Conservation (phyloP, 2,329 filamentous ascomycete genomes). For the Diaporthe eres region DNA sequence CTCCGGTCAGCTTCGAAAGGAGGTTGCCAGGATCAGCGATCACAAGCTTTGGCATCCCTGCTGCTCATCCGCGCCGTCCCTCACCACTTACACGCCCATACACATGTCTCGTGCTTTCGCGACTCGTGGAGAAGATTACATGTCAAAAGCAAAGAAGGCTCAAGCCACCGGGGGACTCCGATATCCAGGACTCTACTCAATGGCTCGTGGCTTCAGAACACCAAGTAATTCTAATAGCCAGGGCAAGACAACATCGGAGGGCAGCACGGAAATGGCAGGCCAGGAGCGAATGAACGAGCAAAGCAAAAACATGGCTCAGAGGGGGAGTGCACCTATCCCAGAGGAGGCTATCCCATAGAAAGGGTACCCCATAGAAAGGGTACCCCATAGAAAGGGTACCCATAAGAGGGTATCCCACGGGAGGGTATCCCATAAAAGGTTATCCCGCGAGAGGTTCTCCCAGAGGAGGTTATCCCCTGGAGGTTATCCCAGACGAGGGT, state of each 20-base stretch:
- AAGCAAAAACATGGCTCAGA: too few relatives aligned
- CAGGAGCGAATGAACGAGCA: not conserved
- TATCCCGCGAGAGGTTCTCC: too few relatives aligned
- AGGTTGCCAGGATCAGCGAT: conserved; percentile 28
- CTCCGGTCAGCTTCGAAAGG: conserved; percentile 16
- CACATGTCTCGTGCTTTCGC: not conserved
- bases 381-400: too few relatives aligned
- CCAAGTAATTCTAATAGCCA: not conserved
- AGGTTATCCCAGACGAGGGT: too few relatives aligned
- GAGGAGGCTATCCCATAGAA: too few relatives aligned
- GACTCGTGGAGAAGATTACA: not conserved
- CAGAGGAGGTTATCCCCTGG: too few relatives aligned
- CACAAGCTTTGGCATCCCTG: conserved; percentile 26
- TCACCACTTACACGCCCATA: conserved; percentile 9
- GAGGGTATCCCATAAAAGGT: too few relatives aligned
- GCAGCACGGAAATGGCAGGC: not conserved
- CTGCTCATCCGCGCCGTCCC: conserved; percentile 2
- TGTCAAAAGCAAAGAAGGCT: not conserved
- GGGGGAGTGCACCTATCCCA: not conserved
- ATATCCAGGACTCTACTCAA: not conserved
- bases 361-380: too few relatives aligned
- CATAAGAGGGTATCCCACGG: too few relatives aligned
- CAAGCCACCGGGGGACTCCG: not conserved
- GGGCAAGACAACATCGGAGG: not conserved
- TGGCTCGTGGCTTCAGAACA: not conserved